Evolutionary conservation across 306 rosid genomes (phyloP).

Genomic region (Casuarina cunninghamiana): DNA sequence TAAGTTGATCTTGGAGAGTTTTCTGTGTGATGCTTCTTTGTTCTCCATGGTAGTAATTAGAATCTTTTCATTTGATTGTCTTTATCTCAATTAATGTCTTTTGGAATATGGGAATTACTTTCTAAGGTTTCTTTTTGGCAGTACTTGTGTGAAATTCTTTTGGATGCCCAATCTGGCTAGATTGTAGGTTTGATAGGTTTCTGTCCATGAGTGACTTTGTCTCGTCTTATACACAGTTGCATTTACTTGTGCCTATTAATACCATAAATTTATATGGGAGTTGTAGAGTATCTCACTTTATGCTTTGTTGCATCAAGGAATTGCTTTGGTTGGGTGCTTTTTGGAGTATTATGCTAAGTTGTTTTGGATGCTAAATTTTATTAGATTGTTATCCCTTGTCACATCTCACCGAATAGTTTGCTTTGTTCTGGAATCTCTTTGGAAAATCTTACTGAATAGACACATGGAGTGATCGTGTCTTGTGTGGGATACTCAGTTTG

Average conservation of each 20-base stretch:
- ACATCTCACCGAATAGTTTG: too few species aligned
- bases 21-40: background rate
- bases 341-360: too few species aligned
- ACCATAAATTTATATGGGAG: too few species aligned
- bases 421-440: too few species aligned
- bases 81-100: background rate
- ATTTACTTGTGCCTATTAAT: too few species aligned
- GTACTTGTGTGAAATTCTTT: background rate
- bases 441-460: too few species aligned
- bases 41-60: background rate
- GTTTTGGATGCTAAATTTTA: too few species aligned
- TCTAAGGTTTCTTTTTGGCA: background rate
- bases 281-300: too few species aligned
- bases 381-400: too few species aligned
- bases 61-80: background rate
- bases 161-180: background rate
- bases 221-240: background rate
- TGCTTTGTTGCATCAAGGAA: too few species aligned
- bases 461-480: background rate
- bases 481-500: background rate
- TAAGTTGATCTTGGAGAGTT: slow-evolving; percentile 44
- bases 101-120: background rate
- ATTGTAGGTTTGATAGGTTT: background rate
- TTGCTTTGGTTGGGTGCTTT: too few species aligned
- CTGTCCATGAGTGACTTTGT: background rate